phyloP scores from a whole-genome alignment of 495 filamentous ascomycete genomes.

The Penicillium cosmopolitanum region DNA sequence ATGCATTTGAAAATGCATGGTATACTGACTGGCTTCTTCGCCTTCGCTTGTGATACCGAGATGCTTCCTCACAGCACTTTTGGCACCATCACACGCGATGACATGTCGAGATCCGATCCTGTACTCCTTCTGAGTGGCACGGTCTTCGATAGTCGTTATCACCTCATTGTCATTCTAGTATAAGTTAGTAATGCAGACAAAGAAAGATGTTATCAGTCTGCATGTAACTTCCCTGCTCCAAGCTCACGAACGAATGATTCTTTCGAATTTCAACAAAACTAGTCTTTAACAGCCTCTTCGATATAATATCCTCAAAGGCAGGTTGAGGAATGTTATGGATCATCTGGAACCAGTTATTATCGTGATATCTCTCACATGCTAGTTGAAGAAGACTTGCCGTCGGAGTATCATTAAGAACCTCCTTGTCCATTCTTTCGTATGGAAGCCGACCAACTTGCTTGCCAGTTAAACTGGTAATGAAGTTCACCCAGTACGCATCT shows the following conservation, averaged over 20 bases:
- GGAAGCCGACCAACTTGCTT: slow-evolving; percentile 30
- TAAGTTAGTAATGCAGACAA: neutral
- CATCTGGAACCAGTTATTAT: slow-evolving; percentile 25
- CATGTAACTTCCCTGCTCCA: slow-evolving; percentile 21
- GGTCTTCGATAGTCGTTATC: slow-evolving; percentile 27
- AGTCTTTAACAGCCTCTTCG: slow-evolving; percentile 8
- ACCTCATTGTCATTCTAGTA: slow-evolving; percentile 23
- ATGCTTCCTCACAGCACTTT: slow-evolving; percentile 36
- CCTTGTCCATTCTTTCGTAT: slow-evolving; percentile 37
- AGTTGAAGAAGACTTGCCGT: slow-evolving; percentile 11
- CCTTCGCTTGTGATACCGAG: slow-evolving; percentile 41
- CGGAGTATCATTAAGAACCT: slow-evolving; percentile 31
- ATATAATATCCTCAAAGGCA: slow-evolving; percentile 25
- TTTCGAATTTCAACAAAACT: slow-evolving; percentile 24
- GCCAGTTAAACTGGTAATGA: slow-evolving; percentile 32
- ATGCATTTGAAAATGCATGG: neutral
- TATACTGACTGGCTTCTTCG: slow-evolving; percentile 27
- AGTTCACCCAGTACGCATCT: slow-evolving; percentile 36
- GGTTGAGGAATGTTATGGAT: slow-evolving; percentile 40
- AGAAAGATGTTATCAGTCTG: too few species aligned
- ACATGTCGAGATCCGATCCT: slow-evolving; percentile 29
- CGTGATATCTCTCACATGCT: neutral
- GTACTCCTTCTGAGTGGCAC: slow-evolving; percentile 15
- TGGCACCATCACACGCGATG: slow-evolving; percentile 44
- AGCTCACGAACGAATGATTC: slow-evolving; percentile 24